Evolutionary conservation across 2,329 filamentous ascomycete genomes (phyloP).

Genomic region (Aspergillus carbonarius): DNA sequence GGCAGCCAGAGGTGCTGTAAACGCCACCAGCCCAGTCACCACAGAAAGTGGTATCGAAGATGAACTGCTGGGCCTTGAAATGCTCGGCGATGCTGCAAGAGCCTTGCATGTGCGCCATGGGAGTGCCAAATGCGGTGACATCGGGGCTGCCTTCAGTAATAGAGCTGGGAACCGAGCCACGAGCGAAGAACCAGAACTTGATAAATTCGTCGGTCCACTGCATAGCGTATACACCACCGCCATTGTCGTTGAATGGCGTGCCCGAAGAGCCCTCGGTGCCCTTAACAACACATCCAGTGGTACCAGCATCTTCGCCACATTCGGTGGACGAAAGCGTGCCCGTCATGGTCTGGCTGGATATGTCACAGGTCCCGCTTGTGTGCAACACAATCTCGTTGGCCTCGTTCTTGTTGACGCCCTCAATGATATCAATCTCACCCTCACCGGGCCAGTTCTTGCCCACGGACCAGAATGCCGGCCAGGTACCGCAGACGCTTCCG

Average conservation of each 20-base stretch:
- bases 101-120: constrained; percentile 47
- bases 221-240: constrained; percentile 52
- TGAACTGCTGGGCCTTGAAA: constrained; percentile 44
- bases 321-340: constrained; percentile 50
- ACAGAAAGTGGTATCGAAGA: constrained; percentile 56
- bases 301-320: constrained; percentile 46
- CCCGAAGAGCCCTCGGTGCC: constrained; percentile 50
- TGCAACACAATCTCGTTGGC: constrained; percentile 51
- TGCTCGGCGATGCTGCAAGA: constrained; percentile 41
- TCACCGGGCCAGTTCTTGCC: constrained; percentile 43
- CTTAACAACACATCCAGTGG: constrained; percentile 43
- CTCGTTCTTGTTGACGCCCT: constrained; percentile 50
- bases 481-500: constrained; percentile 49
- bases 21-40: constrained; percentile 56
- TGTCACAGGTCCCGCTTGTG: constrained; percentile 45
- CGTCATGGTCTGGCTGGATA: constrained; percentile 46
- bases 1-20: constrained; percentile 51
- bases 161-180: constrained; percentile 46
- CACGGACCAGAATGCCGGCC: constrained; percentile 52
- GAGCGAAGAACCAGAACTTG: constrained; percentile 54
- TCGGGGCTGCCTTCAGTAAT: constrained; percentile 46
- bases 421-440: constrained; percentile 55
- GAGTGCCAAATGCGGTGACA: constrained; percentile 47
- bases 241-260: constrained; percentile 51
- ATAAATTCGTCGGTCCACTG: constrained; percentile 49